Conservation (phyloP, 768 basidiomycete species). For the Amanita pallidorosea region DNA sequence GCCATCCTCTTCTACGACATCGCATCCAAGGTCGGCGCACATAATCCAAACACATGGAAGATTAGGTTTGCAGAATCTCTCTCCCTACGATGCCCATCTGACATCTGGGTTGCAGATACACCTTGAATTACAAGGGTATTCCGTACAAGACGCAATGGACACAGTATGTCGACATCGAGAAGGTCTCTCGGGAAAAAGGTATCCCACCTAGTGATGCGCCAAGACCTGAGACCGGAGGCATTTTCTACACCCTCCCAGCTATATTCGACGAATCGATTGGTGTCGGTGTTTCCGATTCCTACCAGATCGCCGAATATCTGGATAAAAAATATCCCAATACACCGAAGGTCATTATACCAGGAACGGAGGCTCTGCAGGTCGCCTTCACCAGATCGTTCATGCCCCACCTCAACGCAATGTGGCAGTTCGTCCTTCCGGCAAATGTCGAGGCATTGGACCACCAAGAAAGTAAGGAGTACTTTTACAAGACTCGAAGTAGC, state of each 20-base stretch:
- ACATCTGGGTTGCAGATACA: constrained; percentile 5
- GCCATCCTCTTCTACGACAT: constrained; percentile 34
- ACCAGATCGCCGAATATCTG: constrained; percentile 30
- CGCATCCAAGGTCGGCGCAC: constrained; percentile 21
- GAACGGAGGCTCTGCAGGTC: constrained; percentile 20
- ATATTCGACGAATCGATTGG: constrained; percentile 31
- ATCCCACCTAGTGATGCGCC: constrained; percentile 14
- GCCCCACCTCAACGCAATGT: constrained; percentile 6
- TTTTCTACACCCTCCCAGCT: constrained; percentile 29
- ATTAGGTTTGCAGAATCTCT: constrained; percentile 18
- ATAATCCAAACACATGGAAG: constrained; percentile 38
- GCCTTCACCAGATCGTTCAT: constrained; percentile 15
- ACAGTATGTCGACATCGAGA: constrained; percentile 29
- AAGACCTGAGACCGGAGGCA: constrained; percentile 14
- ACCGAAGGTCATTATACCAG: constrained; percentile 20
- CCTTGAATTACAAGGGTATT: constrained; percentile 11
- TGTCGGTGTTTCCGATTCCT: constrained; percentile 22
- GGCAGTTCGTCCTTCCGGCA: not conserved
- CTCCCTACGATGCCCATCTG: not conserved
- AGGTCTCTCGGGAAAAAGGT: constrained; percentile 16
- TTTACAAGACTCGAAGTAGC: constrained; percentile 22
- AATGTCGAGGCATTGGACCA: constrained; percentile 9
- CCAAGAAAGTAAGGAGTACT: constrained; percentile 17
- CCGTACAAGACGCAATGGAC: constrained; percentile 31
- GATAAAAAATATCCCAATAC: constrained; percentile 29